Evolutionary conservation across 1,284 basidiomycete genomes (phyloP).

Genomic region (Sporisorium scitamineum): DNA sequence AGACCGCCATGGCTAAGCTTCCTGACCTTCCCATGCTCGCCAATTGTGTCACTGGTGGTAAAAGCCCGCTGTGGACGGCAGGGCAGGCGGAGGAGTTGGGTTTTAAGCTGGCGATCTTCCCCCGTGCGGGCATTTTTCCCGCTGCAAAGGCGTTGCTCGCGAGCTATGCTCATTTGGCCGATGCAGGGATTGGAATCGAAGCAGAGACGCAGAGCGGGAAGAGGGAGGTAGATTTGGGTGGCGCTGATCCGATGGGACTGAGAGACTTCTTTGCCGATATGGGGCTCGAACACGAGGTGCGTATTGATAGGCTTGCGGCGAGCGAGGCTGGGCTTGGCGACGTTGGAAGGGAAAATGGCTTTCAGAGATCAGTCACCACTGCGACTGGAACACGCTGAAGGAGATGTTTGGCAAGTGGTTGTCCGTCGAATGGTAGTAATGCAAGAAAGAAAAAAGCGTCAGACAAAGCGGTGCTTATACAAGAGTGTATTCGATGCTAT

Average conservation of each 20-base stretch:
- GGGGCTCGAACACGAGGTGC: conserved; percentile 48
- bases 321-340: conserved; percentile 24
- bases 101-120: conserved; percentile 52
- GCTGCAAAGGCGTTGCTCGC: conserved; percentile 31
- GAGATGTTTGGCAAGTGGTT: background rate
- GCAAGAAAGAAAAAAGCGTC: background rate
- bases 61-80: conserved; percentile 39
- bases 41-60: conserved; percentile 48
- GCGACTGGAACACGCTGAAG: background rate
- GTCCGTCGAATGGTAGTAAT: background rate
- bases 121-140: conserved; percentile 48
- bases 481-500: background rate
- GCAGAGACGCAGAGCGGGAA: conserved; percentile 7
- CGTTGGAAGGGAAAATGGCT: no score
- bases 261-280: conserved; percentile 50
- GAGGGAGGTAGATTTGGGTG: conserved; percentile 29
- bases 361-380: background rate
- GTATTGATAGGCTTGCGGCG: conserved; percentile 33
- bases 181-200: conserved; percentile 68
- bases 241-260: conserved; percentile 33
- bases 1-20: conserved; percentile 76
- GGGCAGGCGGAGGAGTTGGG: conserved; percentile 26
- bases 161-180: conserved; percentile 28
- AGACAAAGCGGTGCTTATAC: background rate
- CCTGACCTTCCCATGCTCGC: conserved; percentile 53